A percentile compares a stretch with the other conserved stretches of the same genome.
Evolutionary conservation across 257 asterid species (phyloP).

Genomic region (Solanum virginianum): DNA sequence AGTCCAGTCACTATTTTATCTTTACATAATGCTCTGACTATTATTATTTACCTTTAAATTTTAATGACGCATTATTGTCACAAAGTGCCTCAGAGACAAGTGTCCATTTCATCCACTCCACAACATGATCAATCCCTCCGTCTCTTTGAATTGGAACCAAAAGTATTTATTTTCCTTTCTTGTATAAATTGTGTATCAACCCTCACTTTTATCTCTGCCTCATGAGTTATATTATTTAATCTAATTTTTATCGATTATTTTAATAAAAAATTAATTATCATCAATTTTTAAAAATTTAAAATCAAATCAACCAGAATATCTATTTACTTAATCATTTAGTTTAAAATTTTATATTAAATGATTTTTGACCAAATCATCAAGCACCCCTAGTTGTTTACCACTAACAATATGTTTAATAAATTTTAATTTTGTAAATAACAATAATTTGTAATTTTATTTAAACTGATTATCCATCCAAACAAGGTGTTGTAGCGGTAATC

Average conservation of each 20-base stretch:
- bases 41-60: background rate
- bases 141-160: background rate
- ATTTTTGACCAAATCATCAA: background rate
- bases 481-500: background rate
- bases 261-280: background rate
- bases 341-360: background rate
- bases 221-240: background rate
- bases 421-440: background rate
- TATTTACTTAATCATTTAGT: fast-evolving
- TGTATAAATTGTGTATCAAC: too few relatives aligned
- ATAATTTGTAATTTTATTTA: background rate
- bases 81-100: background rate
- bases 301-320: background rate
- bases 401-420: background rate
- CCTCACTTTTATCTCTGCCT: background rate
- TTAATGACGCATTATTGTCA: background rate
- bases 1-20: background rate
- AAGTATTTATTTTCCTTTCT: too few relatives aligned
- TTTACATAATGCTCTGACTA: too few relatives aligned
- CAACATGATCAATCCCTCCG: background rate
- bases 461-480: background rate
- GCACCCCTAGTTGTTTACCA: fast-evolving
- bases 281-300: too few relatives aligned
- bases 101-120: background rate
- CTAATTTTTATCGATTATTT: background rate